Evolutionary conservation across 345 rosid species (phyloP).

Genomic region (Triadica sebifera): DNA sequence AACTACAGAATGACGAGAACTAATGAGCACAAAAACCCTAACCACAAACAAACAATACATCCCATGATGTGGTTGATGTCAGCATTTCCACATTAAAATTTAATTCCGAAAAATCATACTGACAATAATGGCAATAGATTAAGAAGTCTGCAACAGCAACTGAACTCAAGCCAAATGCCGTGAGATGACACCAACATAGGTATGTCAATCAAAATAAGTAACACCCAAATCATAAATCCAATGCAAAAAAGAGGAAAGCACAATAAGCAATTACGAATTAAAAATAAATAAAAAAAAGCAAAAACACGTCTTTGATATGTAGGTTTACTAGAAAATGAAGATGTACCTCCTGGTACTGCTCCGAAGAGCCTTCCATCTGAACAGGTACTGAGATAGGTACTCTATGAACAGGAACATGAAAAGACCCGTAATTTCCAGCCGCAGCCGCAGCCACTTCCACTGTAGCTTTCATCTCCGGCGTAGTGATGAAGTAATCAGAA

Average conservation of each 20-base stretch:
- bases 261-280: no score
- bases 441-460: conserved; percentile 74
- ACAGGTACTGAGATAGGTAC: conserved; percentile 35
- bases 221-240: neutral
- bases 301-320: neutral
- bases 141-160: no score
- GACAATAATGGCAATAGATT: no score
- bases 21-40: no score
- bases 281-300: neutral
- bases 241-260: neutral
- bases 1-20: no score
- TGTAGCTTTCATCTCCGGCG: conserved; percentile 83
- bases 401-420: conserved; percentile 50
- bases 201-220: neutral
- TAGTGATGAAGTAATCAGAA: conserved; percentile 72
- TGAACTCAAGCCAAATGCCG: neutral
- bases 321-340: neutral
- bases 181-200: neutral
- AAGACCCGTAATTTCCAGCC: conserved; percentile 54
- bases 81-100: no score
- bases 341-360: conserved; percentile 40
- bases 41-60: no score
- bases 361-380: conserved; percentile 40
- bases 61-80: no score
- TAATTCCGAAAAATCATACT: no score